Base-by-base conservation (phyloP, 2,329 filamentous ascomycete genomes). In the Pyrenophora seminiperda region DNA sequence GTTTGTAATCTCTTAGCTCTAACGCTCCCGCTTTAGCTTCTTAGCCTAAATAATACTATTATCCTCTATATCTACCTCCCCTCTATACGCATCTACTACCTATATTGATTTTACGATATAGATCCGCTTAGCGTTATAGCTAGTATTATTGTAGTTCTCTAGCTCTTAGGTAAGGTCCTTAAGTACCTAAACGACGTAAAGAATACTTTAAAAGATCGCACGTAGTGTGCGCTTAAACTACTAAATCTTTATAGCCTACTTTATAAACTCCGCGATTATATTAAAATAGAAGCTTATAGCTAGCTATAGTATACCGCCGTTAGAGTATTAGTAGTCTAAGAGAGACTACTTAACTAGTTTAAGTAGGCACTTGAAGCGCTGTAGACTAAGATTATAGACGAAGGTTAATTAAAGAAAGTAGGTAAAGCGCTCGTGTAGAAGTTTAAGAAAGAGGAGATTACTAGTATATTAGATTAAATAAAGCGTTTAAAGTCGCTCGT, bases 341-440 rank as follows among this genome's bases (percentile, higher is more conserved):
- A 66, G 39, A 63, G 67, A 4, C 63, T 62, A 10, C 41, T 69
- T 13, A 54, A 64, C 31, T 66, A 67, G 50, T 67, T 59, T 49
- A 59, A 61, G 42, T 29, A 56, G 20, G 54, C 50, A 17, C 54
- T 71, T 4, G 54, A 61, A 47, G 11, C n/a, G 32, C 47, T 61
- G 27, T 50, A 58, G 32, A 41, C 7, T 22, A 57, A 43, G 38
- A 54, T 58, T 17, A 55, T 54, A 13, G 54, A 52, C 18, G 44
- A 36, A 44, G 48, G 50, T 42, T 37, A 50, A 19, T 11, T 57
- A n/a, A 50, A 53, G 31, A 54, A 40, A 31, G 19, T 19, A 31
- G 31, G 47, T 24, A 24, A 56, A 3, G 30, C 50, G 3, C 18
- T 62, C 1, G n/a, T 55, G 7, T 60, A 52, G 57, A 56, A 56